Base-by-base conservation (phyloP, 768 basidiomycete species). In the Leccinum ochraceum region DNA sequence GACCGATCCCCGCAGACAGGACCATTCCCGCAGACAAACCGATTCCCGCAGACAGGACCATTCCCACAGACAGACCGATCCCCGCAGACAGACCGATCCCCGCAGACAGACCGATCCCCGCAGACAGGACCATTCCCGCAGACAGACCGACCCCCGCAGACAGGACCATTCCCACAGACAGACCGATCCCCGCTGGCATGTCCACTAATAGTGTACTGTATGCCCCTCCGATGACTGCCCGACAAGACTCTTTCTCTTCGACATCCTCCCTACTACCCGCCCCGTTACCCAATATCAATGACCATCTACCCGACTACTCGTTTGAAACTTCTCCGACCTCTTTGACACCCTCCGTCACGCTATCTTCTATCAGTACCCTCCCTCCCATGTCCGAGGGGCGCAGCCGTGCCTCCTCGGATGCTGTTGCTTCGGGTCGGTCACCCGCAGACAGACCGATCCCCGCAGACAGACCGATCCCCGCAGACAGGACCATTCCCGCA, bases 251-350 rank as follows among this genome's bases (percentile, higher is more conserved):
- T 4, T 73, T 72, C 11, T 78, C 69, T 44, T 83, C 86, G 1
- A 81, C 80, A 4, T 76, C 83, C 16, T 93, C 91, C 13, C 80
- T 94, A 6, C 78, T 94, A 34, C 86, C 89, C 11, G 89, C 87
- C 1, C 89, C 92, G 4, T 78, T 94, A 17, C 91, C 91, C 2
- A 78, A 22, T 22, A 22, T 22, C 22, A 22, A 75, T 28, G 83
- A 83, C 30, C 81, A 80, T 59, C 75, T 87, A 36, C 79, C 83
- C 1, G 91, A 92, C 48, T 90, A 88, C 71, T 91, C 90, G 2
- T 92, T 93, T 63, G 91, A 94, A 75, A 70, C 63, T 74, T 82
- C 67, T 37, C 83, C 87, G 3, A 79, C 80, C 24, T 86, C 86
- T 42, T 69, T 83, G 16, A 77, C 78, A 5, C 81, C 84, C 8